A percentile compares a stretch with the other conserved stretches of the same genome.
Conservation (phyloP, 2,329 filamentous ascomycete genomes). For the Dactylonectria macrodidyma region DNA sequence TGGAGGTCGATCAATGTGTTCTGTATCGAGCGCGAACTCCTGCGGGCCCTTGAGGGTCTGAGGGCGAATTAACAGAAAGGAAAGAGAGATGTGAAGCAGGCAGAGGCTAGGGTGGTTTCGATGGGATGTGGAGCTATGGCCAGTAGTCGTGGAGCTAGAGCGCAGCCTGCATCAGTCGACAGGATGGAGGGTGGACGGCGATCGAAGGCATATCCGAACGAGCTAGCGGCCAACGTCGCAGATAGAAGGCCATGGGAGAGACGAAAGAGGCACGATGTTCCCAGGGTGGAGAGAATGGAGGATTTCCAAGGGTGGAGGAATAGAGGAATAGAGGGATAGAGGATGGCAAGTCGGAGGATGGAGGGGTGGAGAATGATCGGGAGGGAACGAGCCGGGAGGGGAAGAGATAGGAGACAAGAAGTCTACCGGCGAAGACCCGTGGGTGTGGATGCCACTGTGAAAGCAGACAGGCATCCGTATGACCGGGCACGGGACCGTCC, state of each 20-base stretch:
- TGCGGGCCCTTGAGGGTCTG: constrained; percentile 12
- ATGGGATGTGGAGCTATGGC: constrained; percentile 17
- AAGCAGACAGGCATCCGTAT: not conserved
- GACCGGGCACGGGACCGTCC: not conserved
- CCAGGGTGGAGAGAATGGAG: no score
- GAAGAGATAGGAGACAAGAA: constrained; percentile 25
- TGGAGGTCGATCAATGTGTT: constrained; percentile 21
- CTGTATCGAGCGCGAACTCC: constrained; percentile 25
- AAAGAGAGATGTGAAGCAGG: constrained; percentile 6
- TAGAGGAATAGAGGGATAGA: no score
- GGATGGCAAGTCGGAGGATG: constrained; percentile 35
- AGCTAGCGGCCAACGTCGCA: constrained; percentile 7
- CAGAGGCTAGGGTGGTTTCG: constrained; percentile 18
- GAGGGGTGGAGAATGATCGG: constrained; percentile 37
- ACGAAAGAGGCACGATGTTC: no score
- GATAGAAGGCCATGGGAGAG: constrained; percentile 16
- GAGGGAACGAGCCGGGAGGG: constrained; percentile 37
- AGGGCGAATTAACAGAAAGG: constrained; percentile 18
- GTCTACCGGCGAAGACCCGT: not conserved
- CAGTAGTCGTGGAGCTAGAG: constrained; percentile 22
- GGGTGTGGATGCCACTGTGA: not conserved
- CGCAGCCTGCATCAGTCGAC: constrained; percentile 24
- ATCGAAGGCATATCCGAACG: constrained; percentile 22
- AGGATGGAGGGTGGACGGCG: constrained; percentile 20
- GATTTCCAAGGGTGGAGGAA: no score